phyloP scores from a whole-genome alignment of 2,329 filamentous ascomycete genomes.

The Hymenoscyphus scutula region DNA sequence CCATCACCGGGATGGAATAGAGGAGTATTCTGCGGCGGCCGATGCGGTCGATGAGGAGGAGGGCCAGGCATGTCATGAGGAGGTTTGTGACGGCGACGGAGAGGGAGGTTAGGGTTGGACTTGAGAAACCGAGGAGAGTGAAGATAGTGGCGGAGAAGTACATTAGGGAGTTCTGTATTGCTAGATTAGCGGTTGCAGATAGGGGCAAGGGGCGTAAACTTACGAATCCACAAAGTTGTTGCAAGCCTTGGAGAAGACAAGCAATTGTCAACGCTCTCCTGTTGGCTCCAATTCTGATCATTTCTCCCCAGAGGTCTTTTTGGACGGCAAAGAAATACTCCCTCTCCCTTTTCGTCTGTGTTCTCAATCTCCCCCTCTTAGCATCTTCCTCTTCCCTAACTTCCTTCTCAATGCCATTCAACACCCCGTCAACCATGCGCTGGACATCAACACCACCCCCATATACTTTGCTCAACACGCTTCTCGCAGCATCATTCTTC shows the following conservation, averaged over 20 bases:
- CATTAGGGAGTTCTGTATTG: constrained; percentile 75
- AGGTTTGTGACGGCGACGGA: constrained; percentile 83
- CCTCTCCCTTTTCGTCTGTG: constrained; percentile 23
- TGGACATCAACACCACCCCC: constrained; percentile 45
- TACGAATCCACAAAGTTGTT: constrained; percentile 84
- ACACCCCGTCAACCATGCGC: constrained; percentile 54
- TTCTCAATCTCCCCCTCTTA: constrained; percentile 32
- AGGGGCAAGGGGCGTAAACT: constrained; percentile 34
- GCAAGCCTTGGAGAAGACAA: constrained; percentile 80
- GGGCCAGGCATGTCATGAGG: constrained; percentile 70
- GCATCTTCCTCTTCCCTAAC: constrained; percentile 66
- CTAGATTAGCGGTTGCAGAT: constrained; percentile 10
- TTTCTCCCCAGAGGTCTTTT: constrained; percentile 49
- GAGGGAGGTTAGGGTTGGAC: constrained; percentile 76
- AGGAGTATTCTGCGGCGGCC: constrained; percentile 79
- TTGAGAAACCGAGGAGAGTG: constrained; percentile 70
- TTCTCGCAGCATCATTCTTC: constrained; percentile 57
- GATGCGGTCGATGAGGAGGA: constrained; percentile 74
- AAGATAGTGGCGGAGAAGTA: constrained; percentile 88
- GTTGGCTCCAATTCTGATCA: constrained; percentile 60
- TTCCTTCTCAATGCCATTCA: constrained; percentile 71
- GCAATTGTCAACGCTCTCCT: constrained; percentile 78
- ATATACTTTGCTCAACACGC: constrained; percentile 65
- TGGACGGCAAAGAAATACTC: constrained; percentile 27
- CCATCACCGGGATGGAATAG: constrained; percentile 82